Conservation (phyloP, 441 rosid genomes). For the Pelargonium exstipulatum region DNA sequence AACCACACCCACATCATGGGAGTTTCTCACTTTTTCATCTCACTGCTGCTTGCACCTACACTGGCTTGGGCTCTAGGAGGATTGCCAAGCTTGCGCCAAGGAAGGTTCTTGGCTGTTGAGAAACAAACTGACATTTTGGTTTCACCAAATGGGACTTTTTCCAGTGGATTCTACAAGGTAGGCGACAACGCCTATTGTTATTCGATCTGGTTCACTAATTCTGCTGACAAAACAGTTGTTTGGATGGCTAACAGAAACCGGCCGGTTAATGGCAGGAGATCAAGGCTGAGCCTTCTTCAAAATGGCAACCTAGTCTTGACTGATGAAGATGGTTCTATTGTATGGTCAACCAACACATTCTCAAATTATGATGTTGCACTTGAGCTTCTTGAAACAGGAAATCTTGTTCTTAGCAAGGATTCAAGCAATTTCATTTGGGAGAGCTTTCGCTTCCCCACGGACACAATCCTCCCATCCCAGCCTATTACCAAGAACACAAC, state of each 20-base stretch:
- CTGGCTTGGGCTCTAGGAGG: slow-evolving; percentile 11
- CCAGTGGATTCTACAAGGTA: slow-evolving; percentile 23
- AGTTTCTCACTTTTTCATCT: slow-evolving; percentile 3
- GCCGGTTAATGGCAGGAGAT: slow-evolving; percentile 24
- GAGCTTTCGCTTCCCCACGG: slow-evolving; percentile 24
- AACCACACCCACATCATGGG: slow-evolving; percentile 2
- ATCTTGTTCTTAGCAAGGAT: slow-evolving; percentile 16
- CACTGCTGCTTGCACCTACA: slow-evolving; percentile 4
- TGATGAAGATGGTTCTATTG: slow-evolving; percentile 20
- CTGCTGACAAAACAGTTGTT: slow-evolving; percentile 20
- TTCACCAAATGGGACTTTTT: slow-evolving; percentile 22
- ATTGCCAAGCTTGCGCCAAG: slow-evolving; percentile 15
- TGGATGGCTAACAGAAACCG: slow-evolving; percentile 31
- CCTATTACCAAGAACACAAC: slow-evolving; percentile 19
- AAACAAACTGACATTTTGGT: slow-evolving; percentile 17
- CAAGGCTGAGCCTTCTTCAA: slow-evolving; percentile 15
- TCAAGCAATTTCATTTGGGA: slow-evolving; percentile 19
- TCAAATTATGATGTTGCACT: slow-evolving; percentile 6
- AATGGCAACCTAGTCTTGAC: slow-evolving; percentile 24
- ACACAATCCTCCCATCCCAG: slow-evolving; percentile 24
- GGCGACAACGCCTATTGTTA: slow-evolving; percentile 25
- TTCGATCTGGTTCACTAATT: slow-evolving; percentile 28
- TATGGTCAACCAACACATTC: slow-evolving; percentile 23
- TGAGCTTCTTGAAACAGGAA: slow-evolving; percentile 23
- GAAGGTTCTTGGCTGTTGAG: slow-evolving; percentile 19